Evolutionary conservation across 345 rosid genomes (phyloP), one percentile per base, ranked within the genome.

Genomic region (Camelina neglecta): DNA sequence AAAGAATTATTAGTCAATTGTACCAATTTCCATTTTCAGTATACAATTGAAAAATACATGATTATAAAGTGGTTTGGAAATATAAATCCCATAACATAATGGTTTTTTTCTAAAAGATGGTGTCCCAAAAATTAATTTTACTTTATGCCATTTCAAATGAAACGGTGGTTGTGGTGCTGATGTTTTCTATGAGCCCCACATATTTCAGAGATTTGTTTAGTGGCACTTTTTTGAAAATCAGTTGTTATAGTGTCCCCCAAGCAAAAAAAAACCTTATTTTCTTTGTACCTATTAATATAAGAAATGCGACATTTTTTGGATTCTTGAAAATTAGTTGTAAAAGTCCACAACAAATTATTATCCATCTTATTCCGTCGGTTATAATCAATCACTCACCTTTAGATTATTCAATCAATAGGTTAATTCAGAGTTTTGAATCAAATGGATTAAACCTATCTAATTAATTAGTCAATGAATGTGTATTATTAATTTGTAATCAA

Each of bases 101-200:
- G 62, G 9, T 26, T 3, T 26, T 26, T 26, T 3, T 4, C 0
- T 3, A 26, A 26, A 26, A 26, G 29, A 26, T 26, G 29, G 29
- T 26, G 29, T 3, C 29, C 29, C 29, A 26, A 26, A 26, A 26
- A 3, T 26, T 3, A 26, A 3, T 26, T 26, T 57, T 9, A 20
- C 44, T 8, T 8, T 9, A 35, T 9, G 3, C 23, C 23, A 58
- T 58, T 7, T 59, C 16, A 21, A 59, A 15, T 59, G 21, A 57
- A 58, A 6, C 42, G 44, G 24, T 33, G 44, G 63, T 58, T 58
- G 62, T n/a, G 62, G 62, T n/a, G 62, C 62, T 33, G 21, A 8
- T 4, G 21, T 31, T 57, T 57, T 57, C 39, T 15, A 1, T 31
- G 63, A 35, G 26, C 18, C 24, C 63, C 44, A 59, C 44, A 33